Evolutionary conservation across 441 rosid species (phyloP).

Genomic region (Aleurites moluccanus): DNA sequence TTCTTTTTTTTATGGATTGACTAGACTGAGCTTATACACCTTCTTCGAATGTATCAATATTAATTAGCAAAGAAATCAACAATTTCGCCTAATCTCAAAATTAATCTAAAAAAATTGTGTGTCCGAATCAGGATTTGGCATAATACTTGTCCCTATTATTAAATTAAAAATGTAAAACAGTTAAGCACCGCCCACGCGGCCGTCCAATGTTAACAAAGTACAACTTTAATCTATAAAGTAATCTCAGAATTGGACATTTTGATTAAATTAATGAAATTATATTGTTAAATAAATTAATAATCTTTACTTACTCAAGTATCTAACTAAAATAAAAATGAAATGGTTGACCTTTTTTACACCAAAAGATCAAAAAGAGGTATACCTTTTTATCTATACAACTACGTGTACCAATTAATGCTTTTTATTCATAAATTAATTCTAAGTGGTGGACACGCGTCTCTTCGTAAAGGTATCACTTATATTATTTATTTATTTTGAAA

Average conservation of each 20-base stretch:
- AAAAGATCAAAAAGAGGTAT: conserved; percentile 15
- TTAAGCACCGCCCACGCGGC: conserved; percentile 21
- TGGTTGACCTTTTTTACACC: conserved; percentile 16
- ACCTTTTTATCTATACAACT: conserved; percentile 8
- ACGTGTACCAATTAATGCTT: conserved; percentile 1
- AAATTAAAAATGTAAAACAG: background rate
- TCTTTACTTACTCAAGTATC: background rate
- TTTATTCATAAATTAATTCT: background rate
- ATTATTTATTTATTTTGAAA: too few relatives aligned
- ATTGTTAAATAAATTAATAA: background rate
- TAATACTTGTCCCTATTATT: background rate
- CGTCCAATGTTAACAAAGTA: conserved; percentile 11
- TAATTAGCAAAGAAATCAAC: background rate
- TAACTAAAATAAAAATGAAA: background rate
- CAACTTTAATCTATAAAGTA: background rate
- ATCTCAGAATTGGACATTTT: background rate
- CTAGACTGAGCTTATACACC: too few relatives aligned
- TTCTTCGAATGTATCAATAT: too few relatives aligned
- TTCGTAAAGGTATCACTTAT: background rate
- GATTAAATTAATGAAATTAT: background rate
- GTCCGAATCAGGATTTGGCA: background rate
- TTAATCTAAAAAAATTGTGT: background rate
- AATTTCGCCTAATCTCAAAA: background rate
- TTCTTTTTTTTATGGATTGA: too few relatives aligned
- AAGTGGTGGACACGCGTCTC: conserved; percentile 14